A percentile compares a stretch with the other conserved stretches of the same genome.
Conservation (phyloP, 1,139 yeast species). For the Dujonia santamariae region DNA sequence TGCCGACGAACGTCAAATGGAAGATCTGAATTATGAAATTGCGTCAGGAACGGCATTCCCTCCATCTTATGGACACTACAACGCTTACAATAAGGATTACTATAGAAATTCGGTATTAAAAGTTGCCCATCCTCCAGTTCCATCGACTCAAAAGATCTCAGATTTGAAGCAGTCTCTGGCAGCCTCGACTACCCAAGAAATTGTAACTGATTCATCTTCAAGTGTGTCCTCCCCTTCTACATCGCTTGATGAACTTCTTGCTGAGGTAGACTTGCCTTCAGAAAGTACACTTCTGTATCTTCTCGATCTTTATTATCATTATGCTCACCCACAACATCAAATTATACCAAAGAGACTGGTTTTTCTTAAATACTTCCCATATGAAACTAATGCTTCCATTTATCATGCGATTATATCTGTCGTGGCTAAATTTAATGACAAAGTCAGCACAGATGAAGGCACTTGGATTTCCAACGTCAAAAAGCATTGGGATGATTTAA, state of each 20-base stretch:
- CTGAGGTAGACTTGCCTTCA: constrained; percentile 40
- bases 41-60: constrained; percentile 3
- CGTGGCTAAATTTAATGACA: constrained; percentile 26
- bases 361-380: constrained; percentile 28
- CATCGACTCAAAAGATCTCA: neutral
- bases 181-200: neutral
- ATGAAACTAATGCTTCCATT: constrained; percentile 31
- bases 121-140: neutral
- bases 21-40: neutral
- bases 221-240: neutral
- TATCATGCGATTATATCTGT: constrained; percentile 47
- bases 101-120: constrained; percentile 2
- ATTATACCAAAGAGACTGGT: constrained; percentile 40
- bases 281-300: constrained; percentile 33
- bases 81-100: constrained; percentile 5
- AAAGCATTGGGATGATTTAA: constrained; percentile 34
- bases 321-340: constrained; percentile 44
- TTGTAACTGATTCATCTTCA: neutral
- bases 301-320: constrained; percentile 47
- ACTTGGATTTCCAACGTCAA: constrained; percentile 40
- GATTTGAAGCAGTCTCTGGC: neutral
- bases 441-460: constrained; percentile 26
- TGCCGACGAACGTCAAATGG: constrained; percentile 2
- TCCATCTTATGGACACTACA: constrained; percentile 4
- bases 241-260: constrained; percentile 1